Base-by-base conservation (phyloP, 2,329 filamentous ascomycete species). In the Coniochaeta hoffmannii region DNA sequence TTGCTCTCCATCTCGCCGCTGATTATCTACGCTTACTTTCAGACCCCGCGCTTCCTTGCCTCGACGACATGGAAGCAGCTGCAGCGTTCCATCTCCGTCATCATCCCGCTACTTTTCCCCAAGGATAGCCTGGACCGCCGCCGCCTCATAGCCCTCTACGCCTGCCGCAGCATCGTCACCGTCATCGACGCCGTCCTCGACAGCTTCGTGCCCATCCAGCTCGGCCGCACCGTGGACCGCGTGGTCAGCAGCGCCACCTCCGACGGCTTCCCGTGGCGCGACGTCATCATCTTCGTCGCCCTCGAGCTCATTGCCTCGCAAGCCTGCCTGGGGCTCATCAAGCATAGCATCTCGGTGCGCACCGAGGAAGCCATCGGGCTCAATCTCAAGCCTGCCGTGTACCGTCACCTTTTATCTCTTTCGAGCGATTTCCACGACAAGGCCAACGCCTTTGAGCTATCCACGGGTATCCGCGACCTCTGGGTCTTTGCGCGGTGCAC, bases 131-230 rank as follows among this genome's bases (percentile, higher is more conserved):
- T n/a, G n/a, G n/a, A n/a, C n/a, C n/a, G n/a, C n/a, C n/a, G n/a
- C n/a, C n/a, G n/a, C n/a, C n/a, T n/a, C n/a, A n/a, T n/a, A n/a
- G n/a, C n/a, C n/a, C n/a, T n/a, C n/a, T n/a, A n/a, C n/a, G n/a
- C n/a, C n/a, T n/a, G n/a, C n/a, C n/a, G n/a, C n/a, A n/a, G n/a
- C n/a, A n/a, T n/a, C n/a, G n/a, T n/a, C n/a, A n/a, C n/a, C n/a
- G n/a, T n/a, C n/a, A n/a, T n/a, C 53, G 81, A 85, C 55, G 90
- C 92, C 60, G 81, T 81, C 4, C 74, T 95, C 51, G 89, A 91
- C 62, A 74, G 96, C 14, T 72, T 95, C 38, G 83, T 90, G 31
- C 90, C 90, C n/a, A 81, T 87, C 19, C 89, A 94, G 65, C 82
- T 93, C 28, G 90, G 90, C 60, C 83, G 89, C 57, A 85, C 95